Evolutionary conservation across 2,329 filamentous ascomycete genomes (phyloP).

Genomic region (Colletotrichum echinochloae): DNA sequence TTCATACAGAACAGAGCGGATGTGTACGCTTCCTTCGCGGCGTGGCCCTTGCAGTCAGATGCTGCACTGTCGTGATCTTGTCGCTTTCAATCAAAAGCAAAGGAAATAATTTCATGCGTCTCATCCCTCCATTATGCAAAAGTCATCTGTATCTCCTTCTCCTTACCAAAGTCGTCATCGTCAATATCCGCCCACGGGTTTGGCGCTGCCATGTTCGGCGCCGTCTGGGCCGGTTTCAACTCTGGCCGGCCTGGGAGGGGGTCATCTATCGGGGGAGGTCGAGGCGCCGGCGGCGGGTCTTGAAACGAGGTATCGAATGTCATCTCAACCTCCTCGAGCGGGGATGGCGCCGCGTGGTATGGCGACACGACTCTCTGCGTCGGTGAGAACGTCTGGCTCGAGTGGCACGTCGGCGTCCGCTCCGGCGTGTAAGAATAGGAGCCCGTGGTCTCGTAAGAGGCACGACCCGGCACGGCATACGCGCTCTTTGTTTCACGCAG

Average conservation of each 20-base stretch:
- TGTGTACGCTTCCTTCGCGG: neutral
- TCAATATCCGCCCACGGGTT: conserved; percentile 79
- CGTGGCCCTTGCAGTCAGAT: neutral
- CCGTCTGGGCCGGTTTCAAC: conserved; percentile 59
- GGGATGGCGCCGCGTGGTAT: conserved; percentile 47
- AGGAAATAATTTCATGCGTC: neutral
- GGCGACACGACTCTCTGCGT: conserved; percentile 40
- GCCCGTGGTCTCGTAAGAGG: conserved; percentile 43
- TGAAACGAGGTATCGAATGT: conserved; percentile 76
- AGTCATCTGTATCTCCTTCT: conserved; percentile 83
- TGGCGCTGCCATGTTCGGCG: conserved; percentile 62
- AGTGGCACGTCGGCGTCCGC: conserved; percentile 43
- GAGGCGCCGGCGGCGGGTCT: conserved; percentile 49
- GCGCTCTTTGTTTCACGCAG: conserved; percentile 62
- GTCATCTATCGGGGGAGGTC: conserved; percentile 47
- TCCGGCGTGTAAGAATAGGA: conserved; percentile 42
- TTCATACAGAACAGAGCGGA: neutral
- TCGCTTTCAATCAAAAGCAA: neutral
- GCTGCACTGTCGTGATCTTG: neutral
- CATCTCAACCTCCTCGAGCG: conserved; percentile 70
- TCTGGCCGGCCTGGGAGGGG: conserved; percentile 53
- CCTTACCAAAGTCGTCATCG: conserved; percentile 77
- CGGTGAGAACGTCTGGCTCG: conserved; percentile 37
- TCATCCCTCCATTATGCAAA: conserved; percentile 69
- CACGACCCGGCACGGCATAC: conserved; percentile 49